phyloP scores from a whole-genome alignment of 805 yeast species.

The Metschnikowia lachancei region DNA sequence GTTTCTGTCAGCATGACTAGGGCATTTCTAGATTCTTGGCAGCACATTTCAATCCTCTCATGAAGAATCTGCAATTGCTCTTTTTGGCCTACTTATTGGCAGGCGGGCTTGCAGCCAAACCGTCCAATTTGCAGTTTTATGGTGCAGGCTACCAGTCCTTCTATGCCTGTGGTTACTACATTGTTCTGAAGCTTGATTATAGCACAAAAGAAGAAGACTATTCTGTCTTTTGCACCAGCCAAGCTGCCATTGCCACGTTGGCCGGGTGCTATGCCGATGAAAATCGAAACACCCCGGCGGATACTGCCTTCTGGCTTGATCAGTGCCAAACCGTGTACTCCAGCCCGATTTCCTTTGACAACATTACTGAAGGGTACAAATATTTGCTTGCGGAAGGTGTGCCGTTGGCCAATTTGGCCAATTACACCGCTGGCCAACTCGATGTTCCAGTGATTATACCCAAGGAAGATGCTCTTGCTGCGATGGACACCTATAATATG shows the following conservation, averaged over 20 bases:
- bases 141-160: slow-evolving; percentile 11
- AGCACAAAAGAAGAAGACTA: slow-evolving; percentile 7
- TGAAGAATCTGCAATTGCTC: neutral
- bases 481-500: slow-evolving; percentile 27
- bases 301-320: slow-evolving; percentile 6
- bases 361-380: slow-evolving; percentile 13
- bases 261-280: slow-evolving; percentile 12
- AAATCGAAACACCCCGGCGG: slow-evolving; percentile 1
- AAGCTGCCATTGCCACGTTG: slow-evolving; percentile 16
- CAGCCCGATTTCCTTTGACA: slow-evolving; percentile 9
- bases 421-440: slow-evolving; percentile 10
- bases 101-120: slow-evolving; percentile 12
- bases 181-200: slow-evolving; percentile 7
- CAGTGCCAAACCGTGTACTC: slow-evolving; percentile 8
- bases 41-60: neutral
- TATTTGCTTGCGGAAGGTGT: slow-evolving; percentile 7
- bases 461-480: slow-evolving; percentile 10
- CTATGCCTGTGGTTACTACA: slow-evolving; percentile 13
- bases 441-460: slow-evolving; percentile 28
- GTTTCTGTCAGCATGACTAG: too few species aligned
- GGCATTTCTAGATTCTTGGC: slow-evolving; percentile 2
- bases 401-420: slow-evolving; percentile 10
- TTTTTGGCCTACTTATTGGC: slow-evolving; percentile 3
- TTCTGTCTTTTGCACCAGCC: slow-evolving; percentile 13
- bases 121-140: slow-evolving; percentile 10